Evolutionary conservation across 2,329 filamentous ascomycete species (phyloP).

Genomic region (Colletotrichum shisoi): DNA sequence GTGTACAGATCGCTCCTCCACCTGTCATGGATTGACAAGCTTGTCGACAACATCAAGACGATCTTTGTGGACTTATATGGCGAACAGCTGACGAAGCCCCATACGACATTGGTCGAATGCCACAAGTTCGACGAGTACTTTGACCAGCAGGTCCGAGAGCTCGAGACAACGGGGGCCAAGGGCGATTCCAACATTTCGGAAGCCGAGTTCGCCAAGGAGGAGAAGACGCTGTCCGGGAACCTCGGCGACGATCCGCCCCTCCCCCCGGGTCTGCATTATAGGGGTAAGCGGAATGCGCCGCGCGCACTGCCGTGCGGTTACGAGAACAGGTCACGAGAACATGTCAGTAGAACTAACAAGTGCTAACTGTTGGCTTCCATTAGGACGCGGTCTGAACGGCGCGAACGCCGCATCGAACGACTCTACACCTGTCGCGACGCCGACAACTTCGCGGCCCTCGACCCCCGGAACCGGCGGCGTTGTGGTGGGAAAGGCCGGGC

Average conservation of each 20-base stretch:
- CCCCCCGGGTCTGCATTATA: constrained; percentile 39
- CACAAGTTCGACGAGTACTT: constrained; percentile 88
- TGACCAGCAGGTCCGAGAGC: constrained; percentile 86
- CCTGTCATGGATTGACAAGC: constrained; percentile 94
- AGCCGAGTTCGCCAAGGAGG: constrained; percentile 46
- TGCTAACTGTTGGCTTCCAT: constrained; percentile 7
- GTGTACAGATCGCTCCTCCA: constrained; percentile 96
- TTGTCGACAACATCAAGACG: constrained; percentile 92
- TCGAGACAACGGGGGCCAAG: constrained; percentile 67
- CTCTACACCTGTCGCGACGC: constrained; percentile 73
- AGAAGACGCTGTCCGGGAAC: constrained; percentile 49
- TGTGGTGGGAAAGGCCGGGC: constrained; percentile 76
- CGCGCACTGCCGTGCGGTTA: too few relatives aligned
- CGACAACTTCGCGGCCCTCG: constrained; percentile 78
- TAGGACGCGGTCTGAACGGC: constrained; percentile 48
- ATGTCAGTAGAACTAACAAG: neutral
- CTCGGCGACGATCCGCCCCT: constrained; percentile 52
- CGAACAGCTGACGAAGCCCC: constrained; percentile 81
- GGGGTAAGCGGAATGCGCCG: constrained; percentile 29
- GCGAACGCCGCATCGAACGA: constrained; percentile 64
- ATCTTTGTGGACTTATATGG: constrained; percentile 92
- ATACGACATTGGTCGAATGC: constrained; percentile 81
- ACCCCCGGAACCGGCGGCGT: constrained; percentile 75
- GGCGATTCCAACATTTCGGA: constrained; percentile 43
- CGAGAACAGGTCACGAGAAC: neutral